phyloP scores from a whole-genome alignment of 1,284 basidiomycete genomes.

The Phaffia rhodozyma region DNA sequence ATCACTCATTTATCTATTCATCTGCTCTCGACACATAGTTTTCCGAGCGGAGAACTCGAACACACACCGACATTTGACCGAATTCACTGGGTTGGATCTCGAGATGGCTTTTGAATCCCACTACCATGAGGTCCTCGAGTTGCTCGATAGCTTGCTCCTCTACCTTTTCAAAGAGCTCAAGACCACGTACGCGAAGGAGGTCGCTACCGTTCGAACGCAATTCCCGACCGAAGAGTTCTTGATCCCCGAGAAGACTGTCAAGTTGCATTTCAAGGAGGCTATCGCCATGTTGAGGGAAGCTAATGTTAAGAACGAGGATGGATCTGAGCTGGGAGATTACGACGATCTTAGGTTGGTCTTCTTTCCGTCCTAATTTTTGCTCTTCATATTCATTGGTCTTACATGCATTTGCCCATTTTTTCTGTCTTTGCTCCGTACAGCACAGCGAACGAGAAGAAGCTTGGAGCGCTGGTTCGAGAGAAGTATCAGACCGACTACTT shows the following conservation, averaged over 20 bases:
- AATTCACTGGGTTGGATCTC: slow-evolving; percentile 97
- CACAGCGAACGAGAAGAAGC: slow-evolving; percentile 83
- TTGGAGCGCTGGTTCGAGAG: slow-evolving; percentile 75
- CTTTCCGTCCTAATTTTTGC: background rate
- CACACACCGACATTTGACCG: slow-evolving; percentile 95
- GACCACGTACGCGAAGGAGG: slow-evolving; percentile 63
- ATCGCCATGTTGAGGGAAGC: slow-evolving; percentile 73
- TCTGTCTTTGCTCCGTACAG: slow-evolving; percentile 34
- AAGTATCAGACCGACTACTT: slow-evolving; percentile 96
- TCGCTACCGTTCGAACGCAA: slow-evolving; percentile 68
- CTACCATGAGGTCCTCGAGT: slow-evolving; percentile 89
- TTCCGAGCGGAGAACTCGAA: slow-evolving; percentile 98
- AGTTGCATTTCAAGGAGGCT: slow-evolving; percentile 75
- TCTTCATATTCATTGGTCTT: background rate
- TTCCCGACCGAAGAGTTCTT: slow-evolving; percentile 86
- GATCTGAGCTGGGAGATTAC: slow-evolving; percentile 47
- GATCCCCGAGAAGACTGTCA: slow-evolving; percentile 67
- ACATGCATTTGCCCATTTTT: background rate
- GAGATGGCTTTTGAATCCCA: slow-evolving; percentile 98
- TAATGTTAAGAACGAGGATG: slow-evolving; percentile 47
- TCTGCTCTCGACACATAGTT: slow-evolving; percentile 37
- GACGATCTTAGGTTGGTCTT: slow-evolving; percentile 72
- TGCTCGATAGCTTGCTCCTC: slow-evolving; percentile 71
- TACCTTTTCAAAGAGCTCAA: slow-evolving; percentile 70
- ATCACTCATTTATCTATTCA: background rate